Evolutionary conservation across 208 protist species (phyloP).

Genomic region (Tritrichomonas musculus): DNA sequence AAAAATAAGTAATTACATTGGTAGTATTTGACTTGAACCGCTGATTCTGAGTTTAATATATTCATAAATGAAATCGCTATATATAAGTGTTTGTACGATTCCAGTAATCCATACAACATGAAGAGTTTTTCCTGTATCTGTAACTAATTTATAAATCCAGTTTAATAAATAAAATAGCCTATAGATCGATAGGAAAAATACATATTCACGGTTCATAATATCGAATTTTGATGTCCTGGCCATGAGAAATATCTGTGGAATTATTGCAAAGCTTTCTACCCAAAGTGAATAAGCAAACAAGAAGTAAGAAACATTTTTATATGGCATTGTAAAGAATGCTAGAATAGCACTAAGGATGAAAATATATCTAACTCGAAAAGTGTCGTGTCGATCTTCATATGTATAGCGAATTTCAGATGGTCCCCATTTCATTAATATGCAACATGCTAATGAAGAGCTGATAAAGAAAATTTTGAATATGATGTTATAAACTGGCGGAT

Average conservation of each 20-base stretch:
- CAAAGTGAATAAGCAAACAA: neutral
- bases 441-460: neutral
- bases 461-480: conserved; percentile 35
- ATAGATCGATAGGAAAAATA: conserved; percentile 22
- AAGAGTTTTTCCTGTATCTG: neutral
- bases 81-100: conserved; percentile 27
- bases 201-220: conserved; percentile 22
- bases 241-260: conserved; percentile 21
- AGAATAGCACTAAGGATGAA: neutral
- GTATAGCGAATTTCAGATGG: neutral
- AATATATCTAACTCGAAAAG: neutral
- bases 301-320: neutral
- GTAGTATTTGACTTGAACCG: neutral
- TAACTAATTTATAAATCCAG: conserved; percentile 30
- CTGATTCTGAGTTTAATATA: neutral
- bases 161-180: conserved; percentile 24
- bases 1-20: conserved; percentile 32
- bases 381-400: conserved; percentile 21
- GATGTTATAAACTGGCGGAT: conserved; percentile 10
- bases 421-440: neutral
- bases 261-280: conserved; percentile 17
- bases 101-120: neutral
- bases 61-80: conserved; percentile 34
- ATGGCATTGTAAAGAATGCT: neutral
- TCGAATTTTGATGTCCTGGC: neutral